Base-by-base conservation (phyloP, 2,329 filamentous ascomycete species). In the Hypocrella siamensis region DNA sequence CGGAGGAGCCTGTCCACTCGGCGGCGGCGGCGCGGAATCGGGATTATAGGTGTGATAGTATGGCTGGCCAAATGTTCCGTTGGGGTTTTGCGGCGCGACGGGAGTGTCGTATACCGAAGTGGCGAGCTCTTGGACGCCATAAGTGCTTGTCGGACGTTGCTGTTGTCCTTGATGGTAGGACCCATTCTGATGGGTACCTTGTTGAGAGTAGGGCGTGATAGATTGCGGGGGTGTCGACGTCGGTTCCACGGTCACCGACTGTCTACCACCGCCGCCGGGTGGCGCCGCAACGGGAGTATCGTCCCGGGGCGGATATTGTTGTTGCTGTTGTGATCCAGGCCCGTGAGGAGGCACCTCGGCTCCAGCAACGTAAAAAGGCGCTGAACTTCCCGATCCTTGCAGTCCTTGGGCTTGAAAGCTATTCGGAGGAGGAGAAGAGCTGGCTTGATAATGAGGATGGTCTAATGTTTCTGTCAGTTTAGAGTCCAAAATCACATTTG, bases 31-130 rank as follows among this genome's bases (percentile, higher is more conserved):
- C 0, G 53, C 47, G 24, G 51, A 47, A 9, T 49, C 46, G 6
- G 46, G 49, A 32, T 51, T 51, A 39, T 67, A 63, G 34, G 50
- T 49, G 28, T 58, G 52, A 36, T 63, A 68, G 27, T 56, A 51
- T n/a, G 46, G 45, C 10, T 32, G 38, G 49, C 39, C 34, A 45
- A 42, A 31, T 48, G 39, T 34, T 49, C 39, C 40, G 31, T 46
- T 37, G 36, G 42, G 57, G 45, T 62, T 64, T 47, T 67, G 62
- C 5, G 63, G 52, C 10, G 63, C 70, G 25, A 80, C 65, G 26
- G 79, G 80, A 4, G 79, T 80, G 51, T 85, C 79, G 46, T 85
- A 86, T 8, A 71, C 72, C 1, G 79, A 80, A 1, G 80, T 84
- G 17, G 79, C 77, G 29, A 88, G 61, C 55, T 88, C 81, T 53